A percentile compares a stretch with the other conserved stretches of the same genome.
Conservation (phyloP, 139 green algal genomes). For the Picochlorum sp. region DNA sequence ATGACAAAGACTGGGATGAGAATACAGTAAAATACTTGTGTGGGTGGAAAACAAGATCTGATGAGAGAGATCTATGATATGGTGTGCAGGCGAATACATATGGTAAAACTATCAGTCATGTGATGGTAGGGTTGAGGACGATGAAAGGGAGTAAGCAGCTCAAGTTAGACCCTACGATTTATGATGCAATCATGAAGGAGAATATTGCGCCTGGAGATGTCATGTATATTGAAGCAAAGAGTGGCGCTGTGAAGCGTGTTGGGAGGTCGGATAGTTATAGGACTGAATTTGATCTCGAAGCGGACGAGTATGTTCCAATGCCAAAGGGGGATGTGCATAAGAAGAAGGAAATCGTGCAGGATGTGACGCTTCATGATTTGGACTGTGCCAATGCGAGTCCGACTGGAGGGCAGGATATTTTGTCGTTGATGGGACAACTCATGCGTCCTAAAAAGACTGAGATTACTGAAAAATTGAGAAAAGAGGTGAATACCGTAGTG, state of each 20-base stretch:
- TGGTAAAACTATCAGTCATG: constrained; percentile 80
- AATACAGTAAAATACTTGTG: no score
- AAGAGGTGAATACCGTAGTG: constrained; percentile 96
- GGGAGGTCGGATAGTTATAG: constrained; percentile 88
- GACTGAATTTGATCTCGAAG: constrained; percentile 97
- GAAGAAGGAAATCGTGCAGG: constrained; percentile 97
- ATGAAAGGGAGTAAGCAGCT: constrained; percentile 96
- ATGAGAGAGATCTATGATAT: constrained; percentile 3
- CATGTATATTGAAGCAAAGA: constrained; percentile 99
- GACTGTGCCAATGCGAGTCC: constrained; percentile 91
- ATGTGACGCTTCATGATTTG: constrained; percentile 98
- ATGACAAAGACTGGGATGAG: neutral
- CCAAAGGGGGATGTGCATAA: constrained; percentile 99
- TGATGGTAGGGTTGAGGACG: constrained; percentile 93
- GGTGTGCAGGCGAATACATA: constrained; percentile 50
- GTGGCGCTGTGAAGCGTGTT: constrained; percentile 91
- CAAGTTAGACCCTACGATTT: constrained; percentile 95
- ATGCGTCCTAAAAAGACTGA: constrained; percentile 98
- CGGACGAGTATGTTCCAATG: constrained; percentile 98
- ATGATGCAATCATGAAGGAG: constrained; percentile 91
- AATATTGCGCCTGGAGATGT: constrained; percentile 86
- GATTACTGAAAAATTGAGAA: constrained; percentile 97
- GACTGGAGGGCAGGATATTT: constrained; percentile 86
- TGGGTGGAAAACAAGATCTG: neutral
- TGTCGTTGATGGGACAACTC: constrained; percentile 91